These are phyloP conservation scores for Tulasnella sp. DNA, from an alignment of 768 basidiomycete species.

Conservation along the genomic window DNA sequence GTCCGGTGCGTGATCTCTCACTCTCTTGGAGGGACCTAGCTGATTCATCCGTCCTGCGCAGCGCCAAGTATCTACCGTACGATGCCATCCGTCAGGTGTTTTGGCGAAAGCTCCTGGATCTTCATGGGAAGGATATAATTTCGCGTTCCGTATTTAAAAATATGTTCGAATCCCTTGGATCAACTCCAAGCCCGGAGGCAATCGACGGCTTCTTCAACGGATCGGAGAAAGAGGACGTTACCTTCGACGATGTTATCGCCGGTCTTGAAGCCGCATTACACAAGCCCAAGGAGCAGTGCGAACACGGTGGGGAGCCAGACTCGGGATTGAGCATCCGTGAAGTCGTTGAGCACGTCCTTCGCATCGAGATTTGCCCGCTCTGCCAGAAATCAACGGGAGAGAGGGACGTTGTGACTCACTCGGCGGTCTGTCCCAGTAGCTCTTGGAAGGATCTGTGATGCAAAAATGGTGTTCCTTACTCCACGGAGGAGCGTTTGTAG, in stretches of 20 bases:
- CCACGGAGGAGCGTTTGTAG: too few relatives aligned
- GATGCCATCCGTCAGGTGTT: conserved; percentile 86
- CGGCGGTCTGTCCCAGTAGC: conserved; percentile 99
- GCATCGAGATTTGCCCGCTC: conserved; percentile 90
- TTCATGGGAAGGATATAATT: conserved; percentile 73
- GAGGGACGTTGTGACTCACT: conserved; percentile 92
- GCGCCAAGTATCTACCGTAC: conserved; percentile 95
- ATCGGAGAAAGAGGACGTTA: conserved; percentile 68
- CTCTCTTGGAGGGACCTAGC: neutral
- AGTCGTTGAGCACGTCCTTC: conserved; percentile 83
- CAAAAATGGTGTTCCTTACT: too few relatives aligned
- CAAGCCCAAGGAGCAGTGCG: conserved; percentile 71
- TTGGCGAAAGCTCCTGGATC: conserved; percentile 88
- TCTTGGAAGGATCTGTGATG: too few relatives aligned
- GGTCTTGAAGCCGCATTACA: conserved; percentile 85
- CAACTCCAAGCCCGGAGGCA: conserved; percentile 80
- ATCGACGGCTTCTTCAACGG: conserved; percentile 78
- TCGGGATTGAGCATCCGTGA: conserved; percentile 42
- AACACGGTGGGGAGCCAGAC: conserved; percentile 47
- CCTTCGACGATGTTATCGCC: conserved; percentile 74
- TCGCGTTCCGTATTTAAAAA: conserved; percentile 87
- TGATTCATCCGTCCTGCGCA: conserved; percentile 42
- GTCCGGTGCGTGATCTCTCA: conserved; percentile 56
- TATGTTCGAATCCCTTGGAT: conserved; percentile 97
- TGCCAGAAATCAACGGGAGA: conserved; percentile 91